Percentiles rank a stretch among this genome's conserved stretches.
Evolutionary conservation across 1,284 basidiomycete species (phyloP).

Genomic region (Porodaedalea pini): DNA sequence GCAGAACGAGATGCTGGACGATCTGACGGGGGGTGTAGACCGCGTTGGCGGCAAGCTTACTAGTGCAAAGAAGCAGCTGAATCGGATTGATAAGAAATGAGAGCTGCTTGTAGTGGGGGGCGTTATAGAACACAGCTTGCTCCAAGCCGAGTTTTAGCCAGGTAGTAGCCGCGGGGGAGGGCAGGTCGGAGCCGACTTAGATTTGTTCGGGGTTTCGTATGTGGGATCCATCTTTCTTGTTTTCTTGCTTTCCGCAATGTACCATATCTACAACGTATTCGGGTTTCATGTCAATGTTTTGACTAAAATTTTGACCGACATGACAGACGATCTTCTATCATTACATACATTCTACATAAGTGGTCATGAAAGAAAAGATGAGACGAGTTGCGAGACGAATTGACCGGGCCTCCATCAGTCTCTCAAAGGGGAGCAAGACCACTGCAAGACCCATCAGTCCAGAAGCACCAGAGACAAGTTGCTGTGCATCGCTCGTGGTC

Average conservation of each 20-base stretch:
- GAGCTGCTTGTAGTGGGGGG: not conserved
- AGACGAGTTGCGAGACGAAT: too few relatives aligned
- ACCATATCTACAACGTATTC: not conserved
- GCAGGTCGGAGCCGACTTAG: not conserved
- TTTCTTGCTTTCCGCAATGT: not conserved
- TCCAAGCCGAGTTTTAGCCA: too few relatives aligned
- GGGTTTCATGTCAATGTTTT: not conserved
- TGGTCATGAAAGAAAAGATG: too few relatives aligned
- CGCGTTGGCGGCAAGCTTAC: slow-evolving; percentile 72
- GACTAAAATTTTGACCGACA: not conserved
- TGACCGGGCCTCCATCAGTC: too few relatives aligned
- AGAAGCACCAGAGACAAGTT: not conserved
- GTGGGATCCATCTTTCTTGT: not conserved
- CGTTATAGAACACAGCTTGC: not conserved
- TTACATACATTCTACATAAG: not conserved
- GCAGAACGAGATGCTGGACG: slow-evolving; percentile 87
- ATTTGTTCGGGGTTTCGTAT: not conserved
- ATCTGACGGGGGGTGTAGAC: slow-evolving; percentile 72
- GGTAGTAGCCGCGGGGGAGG: too few relatives aligned
- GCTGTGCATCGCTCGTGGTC: not conserved
- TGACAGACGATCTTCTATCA: not conserved
- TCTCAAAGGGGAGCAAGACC: not conserved
- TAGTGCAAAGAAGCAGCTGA: slow-evolving; percentile 78
- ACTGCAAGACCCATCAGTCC: slow-evolving; percentile 5
- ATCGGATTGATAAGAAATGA: slow-evolving; percentile 47